Base-by-base conservation (phyloP, 495 filamentous ascomycete species). In the Hamigera avellanea region DNA sequence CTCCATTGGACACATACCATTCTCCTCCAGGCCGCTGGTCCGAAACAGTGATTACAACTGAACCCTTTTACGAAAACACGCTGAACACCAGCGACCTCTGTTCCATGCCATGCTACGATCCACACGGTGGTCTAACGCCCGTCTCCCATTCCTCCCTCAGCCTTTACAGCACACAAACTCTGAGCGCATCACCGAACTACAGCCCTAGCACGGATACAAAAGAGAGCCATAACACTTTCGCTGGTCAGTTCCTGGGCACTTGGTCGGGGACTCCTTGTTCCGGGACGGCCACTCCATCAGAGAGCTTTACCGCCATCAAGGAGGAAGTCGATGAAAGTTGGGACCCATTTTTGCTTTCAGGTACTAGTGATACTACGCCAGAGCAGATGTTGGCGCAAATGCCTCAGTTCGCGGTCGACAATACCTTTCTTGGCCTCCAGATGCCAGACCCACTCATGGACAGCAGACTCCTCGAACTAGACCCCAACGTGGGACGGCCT, bases 161-260 rank as follows among this genome's bases (percentile, higher is more conserved):
- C 19, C 41, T 45, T 31, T 61, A 54, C 29, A 44, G 41, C 26
- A 30, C 49, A 6, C 51, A 50, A 9, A 19, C 45, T 0, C 40
- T 54, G 39, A 53, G 45, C 33, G 35, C 45, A 17, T 52, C 61
- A 1, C 42, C 51, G 1, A 49, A 44, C 17, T 55, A 56, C 35
- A 45, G 46, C 15, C 43, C 56, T 2, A 18, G 26, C 0, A 32
- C 53, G 33, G 55, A 54, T 6, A 15, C 45, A 19, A 30, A 19
- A 3, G 14, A 32, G 7, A 28, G 23, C n/a, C 44, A 45, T 2
- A 29, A 45, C 14, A 26, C 23, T 8, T 44, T 49, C 32, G 10
- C 31, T 2, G 15, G 27, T 4, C 44, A 52, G 3, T 14, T 39
- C 19, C 27, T 44, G 18, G 33, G 29, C 0, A 26, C 42, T n/a